A percentile compares a stretch with the other conserved stretches of the same genome.
These are phyloP conservation scores for Mikania micrantha DNA, from an alignment of 129 eudicot genomes.

Conservation along the genomic window DNA sequence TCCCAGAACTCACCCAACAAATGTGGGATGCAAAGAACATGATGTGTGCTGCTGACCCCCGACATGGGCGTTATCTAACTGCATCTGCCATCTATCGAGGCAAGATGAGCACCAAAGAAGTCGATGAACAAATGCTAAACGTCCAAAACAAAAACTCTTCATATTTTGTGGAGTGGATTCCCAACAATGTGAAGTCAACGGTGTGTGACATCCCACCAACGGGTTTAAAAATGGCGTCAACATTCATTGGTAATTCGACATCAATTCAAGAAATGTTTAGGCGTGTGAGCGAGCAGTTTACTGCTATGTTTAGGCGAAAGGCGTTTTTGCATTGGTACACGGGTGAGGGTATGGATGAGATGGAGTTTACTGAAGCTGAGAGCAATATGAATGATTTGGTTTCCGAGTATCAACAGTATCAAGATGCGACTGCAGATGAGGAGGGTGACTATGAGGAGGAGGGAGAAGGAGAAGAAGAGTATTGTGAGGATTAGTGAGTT, in stretches of 20 bases:
- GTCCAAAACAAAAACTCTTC: constrained; percentile 80
- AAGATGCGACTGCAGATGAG: constrained; percentile 56
- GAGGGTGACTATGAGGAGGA: constrained; percentile 57
- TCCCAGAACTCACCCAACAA: constrained; percentile 71
- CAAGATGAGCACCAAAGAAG: constrained; percentile 30
- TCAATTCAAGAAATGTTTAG: constrained; percentile 9
- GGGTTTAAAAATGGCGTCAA: constrained; percentile 65
- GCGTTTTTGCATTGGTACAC: constrained; percentile 67
- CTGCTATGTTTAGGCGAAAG: constrained; percentile 28
- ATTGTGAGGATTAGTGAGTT: constrained; percentile 13
- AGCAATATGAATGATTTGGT: constrained; percentile 62
- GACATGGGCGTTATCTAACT: constrained; percentile 46
- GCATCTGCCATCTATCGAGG: constrained; percentile 57
- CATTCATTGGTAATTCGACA: constrained; percentile 65
- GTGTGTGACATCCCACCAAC: constrained; percentile 76
- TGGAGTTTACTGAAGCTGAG: constrained; percentile 4
- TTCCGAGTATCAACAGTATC: constrained; percentile 73
- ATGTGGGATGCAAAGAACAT: constrained; percentile 73
- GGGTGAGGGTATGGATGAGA: constrained; percentile 56
- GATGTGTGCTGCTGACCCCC: constrained; percentile 32
- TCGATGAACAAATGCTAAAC: constrained; percentile 1
- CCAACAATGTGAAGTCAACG: constrained; percentile 74
- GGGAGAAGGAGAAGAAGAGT: constrained; percentile 48
- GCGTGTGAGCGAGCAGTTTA: constrained; percentile 47
- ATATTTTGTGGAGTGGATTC: constrained; percentile 76